These are phyloP conservation scores for Stipa capillata DNA, from an alignment of 176 grass and related monocot species.

Conservation along the genomic window DNA sequence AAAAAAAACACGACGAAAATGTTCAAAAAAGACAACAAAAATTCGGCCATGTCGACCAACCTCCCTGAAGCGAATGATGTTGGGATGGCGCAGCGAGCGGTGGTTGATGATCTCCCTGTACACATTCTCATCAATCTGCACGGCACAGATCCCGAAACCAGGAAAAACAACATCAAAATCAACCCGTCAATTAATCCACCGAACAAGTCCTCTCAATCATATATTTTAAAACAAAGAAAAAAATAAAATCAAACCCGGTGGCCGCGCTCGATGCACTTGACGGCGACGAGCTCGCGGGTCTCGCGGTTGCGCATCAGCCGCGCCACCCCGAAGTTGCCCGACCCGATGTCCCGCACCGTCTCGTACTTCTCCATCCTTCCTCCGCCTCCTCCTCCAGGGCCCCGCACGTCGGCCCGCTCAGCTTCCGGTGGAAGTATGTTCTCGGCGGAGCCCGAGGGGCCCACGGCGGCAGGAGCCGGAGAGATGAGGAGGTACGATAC, in stretches of 20 bases:
- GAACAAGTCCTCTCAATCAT: neutral
- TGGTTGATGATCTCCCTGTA: constrained; percentile 96
- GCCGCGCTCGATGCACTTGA: constrained; percentile 89
- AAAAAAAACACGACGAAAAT: neutral
- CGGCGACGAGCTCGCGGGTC: constrained; percentile 81
- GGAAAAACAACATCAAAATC: neutral
- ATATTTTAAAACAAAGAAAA: neutral
- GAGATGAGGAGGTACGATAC: neutral
- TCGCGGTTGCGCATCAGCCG: constrained; percentile 78
- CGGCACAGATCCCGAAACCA: constrained; percentile 9
- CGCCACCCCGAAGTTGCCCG: constrained; percentile 88
- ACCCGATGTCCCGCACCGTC: constrained; percentile 79
- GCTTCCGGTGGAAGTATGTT: neutral
- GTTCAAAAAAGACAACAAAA: neutral
- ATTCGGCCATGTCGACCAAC: constrained; percentile 8
- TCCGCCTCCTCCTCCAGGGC: neutral
- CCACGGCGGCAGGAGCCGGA: neutral
- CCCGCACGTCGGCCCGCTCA: neutral
- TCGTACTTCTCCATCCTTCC: constrained; percentile 82
- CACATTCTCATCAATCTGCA: constrained; percentile 93
- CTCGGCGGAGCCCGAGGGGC: neutral
- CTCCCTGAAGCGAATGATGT: constrained; percentile 98
- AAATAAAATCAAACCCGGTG: constrained; percentile 39
- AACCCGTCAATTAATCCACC: constrained; percentile 12
- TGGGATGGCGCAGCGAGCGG: constrained; percentile 84